Conservation (phyloP, 2,329 filamentous ascomycete species). For the Cladosporium velox region DNA sequence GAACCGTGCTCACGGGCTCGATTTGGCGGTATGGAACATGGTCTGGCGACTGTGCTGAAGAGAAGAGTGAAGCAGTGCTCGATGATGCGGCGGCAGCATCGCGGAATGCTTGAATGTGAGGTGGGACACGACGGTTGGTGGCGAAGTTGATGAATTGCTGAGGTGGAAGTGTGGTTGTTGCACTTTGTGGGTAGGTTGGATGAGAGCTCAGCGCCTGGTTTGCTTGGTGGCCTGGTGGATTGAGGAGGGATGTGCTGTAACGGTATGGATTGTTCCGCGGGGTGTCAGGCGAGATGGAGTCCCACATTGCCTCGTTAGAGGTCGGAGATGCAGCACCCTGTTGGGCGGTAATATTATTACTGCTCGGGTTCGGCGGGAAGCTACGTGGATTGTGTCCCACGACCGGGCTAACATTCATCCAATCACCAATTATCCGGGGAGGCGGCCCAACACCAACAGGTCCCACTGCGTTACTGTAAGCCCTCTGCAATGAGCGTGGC, state of each 20-base stretch:
- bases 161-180: slow-evolving; percentile 12
- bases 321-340: slow-evolving; percentile 14
- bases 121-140: slow-evolving; percentile 28
- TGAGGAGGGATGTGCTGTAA: slow-evolving; percentile 32
- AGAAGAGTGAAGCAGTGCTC: slow-evolving; percentile 31
- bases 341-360: slow-evolving; percentile 16
- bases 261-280: slow-evolving; percentile 25
- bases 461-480: slow-evolving; percentile 35
- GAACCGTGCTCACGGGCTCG: slow-evolving; percentile 30
- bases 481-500: slow-evolving; percentile 34
- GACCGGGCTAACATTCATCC: slow-evolving; percentile 32
- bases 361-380: slow-evolving; percentile 22
- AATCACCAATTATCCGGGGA: slow-evolving; percentile 32
- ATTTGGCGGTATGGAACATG: slow-evolving; percentile 32
- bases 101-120: slow-evolving; percentile 38
- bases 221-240: slow-evolving; percentile 28
- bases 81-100: slow-evolving; percentile 28
- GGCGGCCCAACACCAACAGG: slow-evolving; percentile 26
- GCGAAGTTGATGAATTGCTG: slow-evolving; percentile 18
- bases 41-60: slow-evolving; percentile 28
- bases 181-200: background rate
- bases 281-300: slow-evolving; percentile 27
- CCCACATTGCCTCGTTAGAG: slow-evolving; percentile 27
- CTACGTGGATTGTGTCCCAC: slow-evolving; percentile 17
- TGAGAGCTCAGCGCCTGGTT: background rate